A percentile compares a stretch with the other conserved stretches of the same genome.
phyloP scores from a whole-genome alignment of 192 early-diverging fungal genomes.

The Gryganskiella cystojenkinii region DNA sequence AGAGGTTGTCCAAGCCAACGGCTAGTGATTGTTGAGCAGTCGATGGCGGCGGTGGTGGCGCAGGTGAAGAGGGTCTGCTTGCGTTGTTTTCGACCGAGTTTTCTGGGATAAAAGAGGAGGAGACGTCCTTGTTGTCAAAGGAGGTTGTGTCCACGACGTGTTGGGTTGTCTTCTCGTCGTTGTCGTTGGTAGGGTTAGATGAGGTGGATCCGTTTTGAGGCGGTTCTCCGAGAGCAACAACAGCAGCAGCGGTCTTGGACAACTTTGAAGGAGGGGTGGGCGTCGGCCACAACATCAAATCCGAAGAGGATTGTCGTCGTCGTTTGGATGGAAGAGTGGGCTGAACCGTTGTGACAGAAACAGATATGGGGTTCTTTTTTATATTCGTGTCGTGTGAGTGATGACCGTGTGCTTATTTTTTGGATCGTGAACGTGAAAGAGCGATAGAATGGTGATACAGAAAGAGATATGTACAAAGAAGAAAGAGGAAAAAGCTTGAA shows the following conservation, averaged over 20 bases:
- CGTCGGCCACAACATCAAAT: conserved; percentile 42
- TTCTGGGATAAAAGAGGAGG: conserved; percentile 11
- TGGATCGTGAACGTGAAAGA: no score
- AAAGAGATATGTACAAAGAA: neutral
- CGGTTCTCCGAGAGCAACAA: no score
- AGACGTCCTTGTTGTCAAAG: conserved; percentile 11
- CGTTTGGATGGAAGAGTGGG: neutral
- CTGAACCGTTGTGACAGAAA: neutral
- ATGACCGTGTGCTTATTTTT: no score
- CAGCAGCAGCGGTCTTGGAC: conserved; percentile 17
- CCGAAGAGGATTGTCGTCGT: conserved; percentile 5
- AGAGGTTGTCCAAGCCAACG: neutral
- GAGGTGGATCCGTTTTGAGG: no score
- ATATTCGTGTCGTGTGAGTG: neutral
- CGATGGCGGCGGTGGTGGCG: conserved; percentile 1
- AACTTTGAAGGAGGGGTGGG: conserved; percentile 21
- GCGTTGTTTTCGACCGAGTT: conserved; percentile 47
- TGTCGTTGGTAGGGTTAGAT: conserved; percentile 5
- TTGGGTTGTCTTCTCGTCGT: neutral
- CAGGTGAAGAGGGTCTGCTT: conserved; percentile 42
- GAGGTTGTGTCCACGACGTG: no score
- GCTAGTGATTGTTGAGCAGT: neutral
- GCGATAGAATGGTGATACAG: no score
- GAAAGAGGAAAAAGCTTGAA: neutral
- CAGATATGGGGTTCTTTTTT: no score